Evolutionary conservation across 1,284 basidiomycete genomes (phyloP).

Genomic region (Cutaneotrichosporon mucoides): DNA sequence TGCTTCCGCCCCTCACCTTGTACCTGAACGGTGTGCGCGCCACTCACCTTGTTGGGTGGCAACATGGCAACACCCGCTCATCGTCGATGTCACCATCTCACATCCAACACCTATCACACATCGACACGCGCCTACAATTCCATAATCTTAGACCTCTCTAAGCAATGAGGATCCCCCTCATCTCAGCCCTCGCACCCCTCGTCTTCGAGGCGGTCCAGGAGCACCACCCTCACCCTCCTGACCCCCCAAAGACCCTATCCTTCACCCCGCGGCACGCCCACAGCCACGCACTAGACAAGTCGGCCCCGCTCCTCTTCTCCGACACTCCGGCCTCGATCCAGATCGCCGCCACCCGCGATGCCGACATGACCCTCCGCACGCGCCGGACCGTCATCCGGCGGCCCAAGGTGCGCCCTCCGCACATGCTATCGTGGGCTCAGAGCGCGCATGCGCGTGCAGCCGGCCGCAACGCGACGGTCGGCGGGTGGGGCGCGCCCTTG

Average conservation of each 20-base stretch:
- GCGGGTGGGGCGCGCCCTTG: constrained; percentile 8
- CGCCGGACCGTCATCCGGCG: constrained; percentile 33
- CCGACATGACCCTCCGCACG: constrained; percentile 31
- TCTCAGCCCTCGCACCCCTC: neutral
- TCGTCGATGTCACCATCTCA: neutral
- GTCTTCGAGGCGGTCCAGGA: neutral
- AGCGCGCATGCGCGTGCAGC: constrained; percentile 14
- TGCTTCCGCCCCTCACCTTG: no score
- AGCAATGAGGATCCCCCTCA: constrained; percentile 6
- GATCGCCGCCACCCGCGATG: neutral
- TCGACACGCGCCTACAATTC: neutral
- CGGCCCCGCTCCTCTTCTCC: constrained; percentile 4
- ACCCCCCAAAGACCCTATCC: neutral
- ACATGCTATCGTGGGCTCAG: constrained; percentile 39
- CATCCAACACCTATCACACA: neutral
- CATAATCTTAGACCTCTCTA: neutral
- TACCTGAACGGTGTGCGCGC: no score
- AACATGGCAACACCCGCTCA: no score
- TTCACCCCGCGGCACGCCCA: constrained; percentile 12
- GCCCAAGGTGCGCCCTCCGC: constrained; percentile 31
- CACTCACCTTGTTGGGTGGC: no score
- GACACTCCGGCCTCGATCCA: neutral
- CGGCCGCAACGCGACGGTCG: constrained; percentile 3
- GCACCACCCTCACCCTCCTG: neutral
- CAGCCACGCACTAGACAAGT: neutral